These are phyloP conservation scores for Neurospora hispaniola DNA, from an alignment of 495 filamentous ascomycete genomes.

Conservation along the genomic window DNA sequence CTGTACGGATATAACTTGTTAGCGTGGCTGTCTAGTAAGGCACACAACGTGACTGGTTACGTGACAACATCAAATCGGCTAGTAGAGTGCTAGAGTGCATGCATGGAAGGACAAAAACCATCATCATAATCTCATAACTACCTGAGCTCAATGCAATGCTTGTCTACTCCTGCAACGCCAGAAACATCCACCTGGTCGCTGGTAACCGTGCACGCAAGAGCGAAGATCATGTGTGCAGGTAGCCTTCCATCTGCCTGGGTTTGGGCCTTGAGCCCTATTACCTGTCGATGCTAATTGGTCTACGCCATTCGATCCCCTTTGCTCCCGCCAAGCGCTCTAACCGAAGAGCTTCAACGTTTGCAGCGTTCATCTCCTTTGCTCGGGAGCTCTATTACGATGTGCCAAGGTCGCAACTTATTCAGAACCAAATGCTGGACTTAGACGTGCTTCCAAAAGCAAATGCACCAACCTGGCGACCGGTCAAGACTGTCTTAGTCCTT, in stretches of 20 bases:
- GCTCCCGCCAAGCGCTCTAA: background rate
- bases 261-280: background rate
- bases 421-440: background rate
- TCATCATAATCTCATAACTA: background rate
- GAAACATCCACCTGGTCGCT: background rate
- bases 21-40: background rate
- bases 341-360: background rate
- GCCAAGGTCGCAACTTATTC: background rate
- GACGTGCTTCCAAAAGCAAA: background rate
- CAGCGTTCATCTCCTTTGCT: background rate
- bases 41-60: background rate
- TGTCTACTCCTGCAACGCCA: background rate
- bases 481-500: conserved; percentile 43
- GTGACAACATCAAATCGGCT: background rate
- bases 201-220: background rate
- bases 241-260: background rate
- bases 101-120: background rate
- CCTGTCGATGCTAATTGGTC: background rate
- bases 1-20: too few species aligned
- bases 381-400: background rate
- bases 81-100: background rate
- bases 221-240: background rate
- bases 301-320: background rate
- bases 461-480: background rate
- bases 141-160: background rate